phyloP scores from a whole-genome alignment of 257 asterid genomes.

The Leonotis leonurus region DNA sequence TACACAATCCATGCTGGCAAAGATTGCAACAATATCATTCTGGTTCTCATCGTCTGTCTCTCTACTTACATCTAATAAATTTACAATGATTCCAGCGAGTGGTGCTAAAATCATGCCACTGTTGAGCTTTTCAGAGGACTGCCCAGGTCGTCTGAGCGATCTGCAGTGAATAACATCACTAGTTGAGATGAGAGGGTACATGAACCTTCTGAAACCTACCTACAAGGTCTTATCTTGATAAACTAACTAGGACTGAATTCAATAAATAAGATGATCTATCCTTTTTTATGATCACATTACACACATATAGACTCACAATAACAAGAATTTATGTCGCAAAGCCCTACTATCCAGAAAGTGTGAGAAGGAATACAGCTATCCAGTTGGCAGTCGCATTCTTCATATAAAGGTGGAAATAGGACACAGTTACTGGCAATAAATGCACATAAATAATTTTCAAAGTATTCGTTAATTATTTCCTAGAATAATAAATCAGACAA shows the following conservation, averaged over 20 bases:
- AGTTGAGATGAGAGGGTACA: constrained; percentile 4
- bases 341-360: neutral
- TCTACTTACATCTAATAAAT: constrained; percentile 57
- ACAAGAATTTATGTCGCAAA: neutral
- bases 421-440: too few species aligned
- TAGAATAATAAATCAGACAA: too few species aligned
- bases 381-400: neutral
- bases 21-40: constrained; percentile 59
- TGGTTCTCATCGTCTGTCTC: constrained; percentile 24
- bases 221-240: neutral
- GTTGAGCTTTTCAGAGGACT: constrained; percentile 60
- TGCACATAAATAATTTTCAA: too few species aligned
- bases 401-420: too few species aligned
- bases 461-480: too few species aligned
- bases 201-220: neutral
- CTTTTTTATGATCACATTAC: too few species aligned
- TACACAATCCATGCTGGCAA: constrained; percentile 87
- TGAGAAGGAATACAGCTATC: neutral
- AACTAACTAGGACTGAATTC: neutral
- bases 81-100: constrained; percentile 77
- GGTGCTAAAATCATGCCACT: constrained; percentile 88
- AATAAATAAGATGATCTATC: neutral
- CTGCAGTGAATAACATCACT: constrained; percentile 28
- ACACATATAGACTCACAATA: too few species aligned
- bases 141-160: constrained; percentile 70